Conservation (phyloP, 2,329 filamentous ascomycete species). For the Pseudopithomyces chartarum region DNA sequence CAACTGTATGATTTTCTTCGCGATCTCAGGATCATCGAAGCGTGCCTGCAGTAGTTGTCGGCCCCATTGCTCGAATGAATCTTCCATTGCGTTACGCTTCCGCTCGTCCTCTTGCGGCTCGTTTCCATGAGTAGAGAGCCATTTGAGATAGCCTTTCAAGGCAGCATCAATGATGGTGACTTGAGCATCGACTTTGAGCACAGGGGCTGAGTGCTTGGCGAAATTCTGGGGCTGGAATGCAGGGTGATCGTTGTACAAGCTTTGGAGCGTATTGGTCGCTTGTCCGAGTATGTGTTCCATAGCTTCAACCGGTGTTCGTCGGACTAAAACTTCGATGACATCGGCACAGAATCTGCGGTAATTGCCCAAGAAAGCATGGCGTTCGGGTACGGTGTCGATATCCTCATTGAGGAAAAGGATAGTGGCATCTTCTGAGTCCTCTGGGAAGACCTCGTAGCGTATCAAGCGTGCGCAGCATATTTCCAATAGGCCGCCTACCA, state of each 20-base stretch:
- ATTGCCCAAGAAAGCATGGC: conserved; percentile 93
- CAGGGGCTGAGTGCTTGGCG: conserved; percentile 71
- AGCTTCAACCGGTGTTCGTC: conserved; percentile 80
- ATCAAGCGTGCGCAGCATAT: conserved; percentile 82
- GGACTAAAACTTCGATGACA: conserved; percentile 85
- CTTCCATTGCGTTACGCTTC: conserved; percentile 63
- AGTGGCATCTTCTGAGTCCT: conserved; percentile 79
- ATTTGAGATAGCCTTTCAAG: conserved; percentile 86
- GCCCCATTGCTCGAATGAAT: conserved; percentile 73
- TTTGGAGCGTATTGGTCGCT: conserved; percentile 74
- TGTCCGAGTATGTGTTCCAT: conserved; percentile 84
- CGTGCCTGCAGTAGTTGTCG: conserved; percentile 70
- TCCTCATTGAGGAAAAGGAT: conserved; percentile 87
- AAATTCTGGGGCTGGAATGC: conserved; percentile 61
- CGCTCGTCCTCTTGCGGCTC: conserved; percentile 56
- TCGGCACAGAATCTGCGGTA: conserved; percentile 89
- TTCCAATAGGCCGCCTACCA: conserved; percentile 79
- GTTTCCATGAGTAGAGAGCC: conserved; percentile 63
- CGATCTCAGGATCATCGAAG: conserved; percentile 83
- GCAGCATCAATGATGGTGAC: conserved; percentile 88
- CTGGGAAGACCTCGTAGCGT: conserved; percentile 83
- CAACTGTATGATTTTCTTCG: conserved; percentile 79
- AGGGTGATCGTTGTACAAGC: conserved; percentile 73
- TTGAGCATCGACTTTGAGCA: conserved; percentile 83
- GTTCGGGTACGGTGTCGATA: conserved; percentile 90